Percentiles rank a stretch among this genome's conserved stretches.
phyloP scores from a whole-genome alignment of 257 asterid genomes.

The Nyctanthes arbortristis region DNA sequence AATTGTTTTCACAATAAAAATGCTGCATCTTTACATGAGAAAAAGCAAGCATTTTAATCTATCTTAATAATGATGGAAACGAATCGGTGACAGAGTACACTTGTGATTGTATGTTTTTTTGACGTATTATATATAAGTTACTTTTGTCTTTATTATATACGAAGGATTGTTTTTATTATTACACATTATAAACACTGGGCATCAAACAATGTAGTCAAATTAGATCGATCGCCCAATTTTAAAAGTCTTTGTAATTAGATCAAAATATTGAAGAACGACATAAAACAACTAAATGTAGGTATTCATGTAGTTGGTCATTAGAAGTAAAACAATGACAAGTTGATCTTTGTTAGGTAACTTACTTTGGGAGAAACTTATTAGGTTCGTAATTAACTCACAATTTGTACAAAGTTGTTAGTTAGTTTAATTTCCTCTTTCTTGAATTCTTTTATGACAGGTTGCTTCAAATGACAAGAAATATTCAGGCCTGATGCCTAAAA shows the following conservation, averaged over 20 bases:
- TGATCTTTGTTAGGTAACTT: constrained; percentile 18
- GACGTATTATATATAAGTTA: not conserved
- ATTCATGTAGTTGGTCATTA: constrained; percentile 21
- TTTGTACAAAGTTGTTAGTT: constrained; percentile 3
- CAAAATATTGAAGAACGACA: not conserved
- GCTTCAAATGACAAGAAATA: constrained; percentile 51
- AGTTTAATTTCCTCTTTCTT: not conserved
- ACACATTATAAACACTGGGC: not conserved
- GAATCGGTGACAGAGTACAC: not conserved
- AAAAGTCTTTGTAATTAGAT: not conserved
- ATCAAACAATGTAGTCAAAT: constrained; percentile 34
- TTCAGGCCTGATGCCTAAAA: constrained; percentile 74
- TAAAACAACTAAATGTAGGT: not conserved
- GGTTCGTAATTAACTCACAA: constrained; percentile 1
- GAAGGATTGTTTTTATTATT: too few species aligned
- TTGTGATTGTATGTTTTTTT: not conserved
- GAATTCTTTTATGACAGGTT: constrained; percentile 27
- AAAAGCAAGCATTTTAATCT: too few species aligned
- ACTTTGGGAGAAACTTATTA: not conserved
- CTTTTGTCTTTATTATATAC: not conserved
- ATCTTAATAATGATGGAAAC: not conserved
- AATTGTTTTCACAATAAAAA: too few species aligned
- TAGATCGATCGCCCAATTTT: not conserved
- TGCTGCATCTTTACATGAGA: too few species aligned
- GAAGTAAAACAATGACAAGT: constrained; percentile 10